Base-by-base conservation (phyloP, 1,139 yeast species). In the Hemisphaericaspora subhashii region DNA sequence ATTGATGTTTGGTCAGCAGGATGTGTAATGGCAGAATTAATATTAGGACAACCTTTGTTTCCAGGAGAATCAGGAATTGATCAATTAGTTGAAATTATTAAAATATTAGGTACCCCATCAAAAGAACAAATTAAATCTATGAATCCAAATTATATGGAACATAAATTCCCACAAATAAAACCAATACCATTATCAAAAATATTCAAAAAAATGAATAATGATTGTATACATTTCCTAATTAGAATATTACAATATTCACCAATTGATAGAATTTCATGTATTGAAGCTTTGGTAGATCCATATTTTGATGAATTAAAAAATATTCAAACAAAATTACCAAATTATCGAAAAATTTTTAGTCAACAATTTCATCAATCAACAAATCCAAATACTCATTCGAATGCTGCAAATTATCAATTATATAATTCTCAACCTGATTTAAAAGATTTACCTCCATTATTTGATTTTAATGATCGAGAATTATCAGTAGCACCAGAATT, bases 11-110 rank as follows among this genome's bases (percentile, higher is more conserved):
- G 98, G 98, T 87, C 96, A 14, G 90, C 96, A 10, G 97, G 96
- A 15, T 92, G 98, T 68, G 98, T 92, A 27, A 89, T 92, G 88
- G 98, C 98, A 4, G 98, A 92, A 65, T 71, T 92, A 55, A 80
- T 90, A 52, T 75, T 92, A 42, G 98, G 98, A 8, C 97, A 89
- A 60, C 98, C 98, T 5, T 72, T 92, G 48, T 92, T 92, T 67
- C 98, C 98, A 8, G 98, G 98, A 37, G 98, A 92, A 62, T 83
- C 92, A 43, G 98, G 98, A 35, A 90, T 92, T 46, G 98, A 92
- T 64, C 98, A 92, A 64, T 76, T 92, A 56, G 98, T 92, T 18
- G 98, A 92, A 63, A 92, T 92, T 54, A 92, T 92, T 61, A 92
- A 92, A 63, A 88, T 92, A 22, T 73, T 92, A 57, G 98, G 98